Percentiles rank a stretch among this genome's conserved stretches.
phyloP scores from a whole-genome alignment of 176 grass and related monocot species.

The Oryza officinalis region DNA sequence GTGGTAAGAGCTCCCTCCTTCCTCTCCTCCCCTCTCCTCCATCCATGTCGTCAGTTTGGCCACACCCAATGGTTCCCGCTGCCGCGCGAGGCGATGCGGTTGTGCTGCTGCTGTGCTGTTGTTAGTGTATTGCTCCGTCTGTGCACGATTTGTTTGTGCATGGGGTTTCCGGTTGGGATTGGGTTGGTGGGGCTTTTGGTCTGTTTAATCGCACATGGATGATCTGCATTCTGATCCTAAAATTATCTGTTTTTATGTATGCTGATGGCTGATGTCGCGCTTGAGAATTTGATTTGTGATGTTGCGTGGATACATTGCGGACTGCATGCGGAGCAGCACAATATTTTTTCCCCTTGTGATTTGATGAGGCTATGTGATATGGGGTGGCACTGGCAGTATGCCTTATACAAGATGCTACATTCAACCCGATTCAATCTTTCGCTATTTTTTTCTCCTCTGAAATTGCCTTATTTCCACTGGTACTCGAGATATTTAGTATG shows the following conservation, averaged over 20 bases:
- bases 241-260: neutral
- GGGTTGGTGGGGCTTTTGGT: neutral
- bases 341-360: neutral
- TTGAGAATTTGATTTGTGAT: neutral
- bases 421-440: neutral
- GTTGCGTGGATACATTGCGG: neutral
- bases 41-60: neutral
- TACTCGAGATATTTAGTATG: constrained; percentile 37
- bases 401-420: neutral
- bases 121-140: neutral
- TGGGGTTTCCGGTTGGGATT: neutral
- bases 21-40: neutral
- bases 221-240: neutral
- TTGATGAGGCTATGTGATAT: neutral
- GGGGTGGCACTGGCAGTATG: neutral
- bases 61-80: neutral
- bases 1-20: constrained; percentile 13
- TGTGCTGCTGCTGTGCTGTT: neutral
- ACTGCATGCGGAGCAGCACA: neutral
- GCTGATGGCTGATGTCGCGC: neutral
- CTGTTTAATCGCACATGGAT: neutral
- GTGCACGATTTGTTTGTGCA: neutral
- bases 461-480: neutral
- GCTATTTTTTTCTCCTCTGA: neutral
- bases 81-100: neutral